A percentile compares a stretch with the other conserved stretches of the same genome.
Conservation (phyloP, 345 rosid species). For the Euphorbia tirucalli region DNA sequence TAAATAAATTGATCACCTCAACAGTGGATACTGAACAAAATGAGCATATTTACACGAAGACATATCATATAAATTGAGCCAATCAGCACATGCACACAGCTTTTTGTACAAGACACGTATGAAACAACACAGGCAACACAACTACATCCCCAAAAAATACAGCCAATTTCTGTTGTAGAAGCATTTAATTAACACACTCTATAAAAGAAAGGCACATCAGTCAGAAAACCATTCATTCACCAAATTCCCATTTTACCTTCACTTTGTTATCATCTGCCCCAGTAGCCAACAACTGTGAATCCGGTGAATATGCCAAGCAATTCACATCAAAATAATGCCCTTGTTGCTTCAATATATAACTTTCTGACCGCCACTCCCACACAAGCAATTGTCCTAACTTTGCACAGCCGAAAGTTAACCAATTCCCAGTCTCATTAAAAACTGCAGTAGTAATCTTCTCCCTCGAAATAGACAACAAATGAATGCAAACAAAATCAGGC, state of each 20-base stretch:
- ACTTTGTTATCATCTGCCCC: conserved; percentile 99
- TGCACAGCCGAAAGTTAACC: conserved; percentile 95
- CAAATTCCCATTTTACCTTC: conserved; percentile 47
- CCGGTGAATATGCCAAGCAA: conserved; percentile 85
- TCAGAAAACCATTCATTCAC: neutral
- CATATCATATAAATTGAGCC: neutral
- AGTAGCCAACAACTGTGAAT: conserved; percentile 90
- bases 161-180: neutral
- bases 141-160: neutral
- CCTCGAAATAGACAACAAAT: conserved; percentile 74
- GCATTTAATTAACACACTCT: neutral
- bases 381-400: conserved; percentile 90
- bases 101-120: neutral
- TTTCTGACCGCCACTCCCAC: conserved; percentile 98
- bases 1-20: neutral
- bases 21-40: neutral
- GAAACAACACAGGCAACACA: neutral
- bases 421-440: conserved; percentile 84
- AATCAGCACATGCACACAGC: neutral
- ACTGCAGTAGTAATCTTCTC: conserved; percentile 84
- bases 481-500: conserved; percentile 93
- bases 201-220: neutral
- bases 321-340: conserved; percentile 97
- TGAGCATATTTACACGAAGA: neutral
- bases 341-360: conserved; percentile 93